phyloP scores from a whole-genome alignment of 78 protist species.

The Guillardia theta region DNA sequence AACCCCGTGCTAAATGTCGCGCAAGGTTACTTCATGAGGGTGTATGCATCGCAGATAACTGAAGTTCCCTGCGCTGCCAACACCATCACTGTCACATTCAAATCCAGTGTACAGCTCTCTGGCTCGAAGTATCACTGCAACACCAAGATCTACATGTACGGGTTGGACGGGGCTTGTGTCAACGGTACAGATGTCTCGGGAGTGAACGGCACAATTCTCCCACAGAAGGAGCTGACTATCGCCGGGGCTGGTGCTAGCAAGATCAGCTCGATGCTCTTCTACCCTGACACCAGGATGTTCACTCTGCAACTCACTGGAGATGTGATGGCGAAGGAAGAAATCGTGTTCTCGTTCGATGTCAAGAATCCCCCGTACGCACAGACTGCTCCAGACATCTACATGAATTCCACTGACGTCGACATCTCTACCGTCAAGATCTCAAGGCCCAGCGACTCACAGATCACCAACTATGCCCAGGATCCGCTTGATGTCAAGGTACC shows the following conservation, averaged over 20 bases:
- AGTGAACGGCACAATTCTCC: too few relatives aligned
- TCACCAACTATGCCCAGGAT: neutral
- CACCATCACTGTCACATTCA: constrained; percentile 8
- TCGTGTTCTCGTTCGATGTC: neutral
- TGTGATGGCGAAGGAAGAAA: neutral
- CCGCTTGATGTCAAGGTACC: neutral
- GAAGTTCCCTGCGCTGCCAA: neutral
- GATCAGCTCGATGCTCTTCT: neutral
- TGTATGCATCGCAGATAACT: neutral
- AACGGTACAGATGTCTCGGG: neutral
- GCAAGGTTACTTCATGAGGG: neutral
- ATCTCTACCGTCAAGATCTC: too few relatives aligned
- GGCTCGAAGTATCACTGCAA: neutral
- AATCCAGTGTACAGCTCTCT: neutral
- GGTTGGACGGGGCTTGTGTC: neutral
- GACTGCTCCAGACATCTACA: neutral
- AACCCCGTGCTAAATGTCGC: neutral
- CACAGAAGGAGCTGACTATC: neutral
- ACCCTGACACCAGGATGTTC: neutral
- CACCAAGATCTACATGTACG: neutral
- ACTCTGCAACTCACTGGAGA: neutral
- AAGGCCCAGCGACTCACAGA: neutral
- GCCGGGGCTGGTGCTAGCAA: neutral
- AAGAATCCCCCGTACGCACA: neutral
- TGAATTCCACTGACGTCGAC: neutral